Base-by-base conservation (phyloP, 2,329 filamentous ascomycete species). In the Aspergillus neotritici region DNA sequence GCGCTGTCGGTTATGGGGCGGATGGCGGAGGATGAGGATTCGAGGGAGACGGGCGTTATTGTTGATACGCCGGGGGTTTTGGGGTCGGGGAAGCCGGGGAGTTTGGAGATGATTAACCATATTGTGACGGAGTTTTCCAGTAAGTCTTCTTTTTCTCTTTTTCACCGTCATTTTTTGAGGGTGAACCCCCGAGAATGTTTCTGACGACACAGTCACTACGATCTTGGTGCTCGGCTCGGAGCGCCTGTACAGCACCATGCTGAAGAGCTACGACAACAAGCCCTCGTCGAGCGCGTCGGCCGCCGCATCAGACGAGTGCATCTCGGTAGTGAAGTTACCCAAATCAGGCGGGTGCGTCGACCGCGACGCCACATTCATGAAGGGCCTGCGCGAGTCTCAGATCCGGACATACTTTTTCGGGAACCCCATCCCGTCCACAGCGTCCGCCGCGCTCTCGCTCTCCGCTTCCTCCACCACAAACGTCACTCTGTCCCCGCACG, bases 341-440 rank as follows among this genome's bases (percentile, higher is more conserved):
- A 89, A 88, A 61, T 94, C 89, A 0, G 86, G 87, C 30, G 93
- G 93, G 16, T 89, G 87, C 31, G 86, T 87, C 1, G 80, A 87
- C 57, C 78, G 87, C 37, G 84, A 89, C 50, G 79, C 83, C 31
- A 62, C 70, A 0, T 94, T 87, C 63, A 80, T 90, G 74, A 85
- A 87, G 56, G 76, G 81, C 12, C 69, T 80, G 4, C 79, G 86
- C 34, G 86, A 94, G 57, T 79, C 84, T 0, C 79, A 86, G 39
- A 89, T 96, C 40, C 84, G 86, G 53, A 84, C 90, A 55, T 98
- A 98, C 67, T 98, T 98, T 71, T 98, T 96, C 62, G 93, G 93
- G 8, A 84, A 86, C 50, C 55, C 65, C 1, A 63, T 66, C 8
- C 62, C 69, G 2, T 65, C 67, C 9, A 66, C 64, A 8, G 63